Base-by-base conservation (phyloP, 495 filamentous ascomycete species). In the Cercophora scortea region DNA sequence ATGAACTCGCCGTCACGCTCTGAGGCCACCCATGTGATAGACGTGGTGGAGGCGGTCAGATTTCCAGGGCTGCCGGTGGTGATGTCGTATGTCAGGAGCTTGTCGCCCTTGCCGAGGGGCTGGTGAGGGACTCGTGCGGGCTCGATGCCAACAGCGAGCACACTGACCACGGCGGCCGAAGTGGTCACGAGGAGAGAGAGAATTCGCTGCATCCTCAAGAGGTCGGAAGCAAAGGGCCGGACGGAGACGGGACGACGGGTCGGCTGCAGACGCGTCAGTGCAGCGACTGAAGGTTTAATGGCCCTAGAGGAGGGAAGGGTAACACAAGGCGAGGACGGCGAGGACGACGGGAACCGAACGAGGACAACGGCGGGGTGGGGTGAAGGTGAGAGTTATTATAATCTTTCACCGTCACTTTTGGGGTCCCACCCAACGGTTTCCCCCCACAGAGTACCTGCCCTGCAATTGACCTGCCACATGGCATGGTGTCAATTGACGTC, bases 1-100 rank as follows among this genome's bases (percentile, higher is more conserved):
- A 78, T 75, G 53, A 76, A 79, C 53, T 79, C 71, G 13, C 70
- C 68, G 53, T 76, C 69, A 25, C 65, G 63, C 6, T 60, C 65
- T 10, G 63, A 64, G 13, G 63, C 54, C n/a, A 73, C 60, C 78
- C 77, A 81, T 41, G 60, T 70, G n/a, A 76, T 58, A 1, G 72
- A 69, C 8, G 64, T 69, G 35, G 57, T 44, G 51, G 66, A 40
- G 54, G 60, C 8, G 53, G 56, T 17, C 54, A 53, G 56, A 61
- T 70, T 41, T 55, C 58, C 39, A 59, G 63, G 46, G 50, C 58
- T 50, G 57, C 55, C 54, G 15, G 69, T 62, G 41, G 69, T 71
- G 44, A 73, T 69, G 46, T 72, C 71, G 61, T 71, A 74, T 8
- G 60, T 73, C 44, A 74, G 42, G 13, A 77, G 67, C 42, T 69